Evolutionary conservation across 2,329 filamentous ascomycete genomes (phyloP), one percentile per base, ranked within the genome.

Genomic region (Colletotrichum destructivum): DNA sequence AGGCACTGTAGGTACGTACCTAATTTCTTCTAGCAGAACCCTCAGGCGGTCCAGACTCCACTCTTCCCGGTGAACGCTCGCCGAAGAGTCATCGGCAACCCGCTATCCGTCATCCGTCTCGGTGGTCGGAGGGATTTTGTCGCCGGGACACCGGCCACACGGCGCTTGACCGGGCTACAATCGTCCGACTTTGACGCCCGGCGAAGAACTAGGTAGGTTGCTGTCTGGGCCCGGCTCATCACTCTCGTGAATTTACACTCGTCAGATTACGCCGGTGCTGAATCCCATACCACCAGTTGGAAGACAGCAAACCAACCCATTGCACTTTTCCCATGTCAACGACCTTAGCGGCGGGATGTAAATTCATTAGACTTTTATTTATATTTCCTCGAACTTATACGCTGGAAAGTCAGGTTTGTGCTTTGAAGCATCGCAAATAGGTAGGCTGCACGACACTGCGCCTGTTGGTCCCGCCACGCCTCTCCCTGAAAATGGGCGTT

Each of bases 41-140:
- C 15, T 66, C 46, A 70, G 70, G 66, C 70, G 70, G 70, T 72
- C 65, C 42, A 21, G 8, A 23, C 23, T n/a, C 44, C 38, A 18
- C 42, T 46, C 18, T 4, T n/a, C 46, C 47, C 46, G 44, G 44
- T 31, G 31, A 4, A 40, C 21, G 23, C 38, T 21, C 16, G 52
- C 40, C 54, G 42, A 23, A 18, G 18, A 15, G 66, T 42, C 38
- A 18, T 31, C 42, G 46, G 38, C 57, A 23, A n/a, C 23, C 61
- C 31, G 6, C 31, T 31, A 31, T 31, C 31, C 31, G 31, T 31
- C 31, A 31, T 31, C 31, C 31, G 31, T 31, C 31, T 31, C 31
- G 31, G 31, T 31, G 47, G 55, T 66, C 67, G 62, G 67, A 31
- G 40, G n/a, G 67, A 70, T 23, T 44, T 46, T 56, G 40, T 42